Conservation (phyloP, 1,139 yeast species). For the Entelexis paramagnoliae region DNA sequence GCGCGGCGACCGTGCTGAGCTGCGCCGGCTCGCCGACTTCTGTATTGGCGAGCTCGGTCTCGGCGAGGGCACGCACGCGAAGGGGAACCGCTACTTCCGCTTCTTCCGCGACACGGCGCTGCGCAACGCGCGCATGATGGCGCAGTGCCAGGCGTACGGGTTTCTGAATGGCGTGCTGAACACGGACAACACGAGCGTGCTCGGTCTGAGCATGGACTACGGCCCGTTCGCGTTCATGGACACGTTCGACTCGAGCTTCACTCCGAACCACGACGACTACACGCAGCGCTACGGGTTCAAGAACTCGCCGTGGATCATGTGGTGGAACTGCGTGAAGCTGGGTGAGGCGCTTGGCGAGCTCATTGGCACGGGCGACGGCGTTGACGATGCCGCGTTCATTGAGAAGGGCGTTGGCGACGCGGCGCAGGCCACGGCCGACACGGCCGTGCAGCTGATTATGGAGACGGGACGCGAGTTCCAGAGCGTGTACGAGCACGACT, state of each 20-base stretch:
- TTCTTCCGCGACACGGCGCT: constrained; percentile 60
- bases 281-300: constrained; percentile 61
- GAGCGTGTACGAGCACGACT: constrained; percentile 48
- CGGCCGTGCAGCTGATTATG: constrained; percentile 60
- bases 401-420: constrained; percentile 34
- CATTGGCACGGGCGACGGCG: constrained; percentile 49
- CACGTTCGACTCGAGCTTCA: constrained; percentile 64
- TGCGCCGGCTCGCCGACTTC: constrained; percentile 57
- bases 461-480: constrained; percentile 58
- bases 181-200: constrained; percentile 82
- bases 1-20: constrained; percentile 58
- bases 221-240: constrained; percentile 94
- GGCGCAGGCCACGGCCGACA: constrained; percentile 41
- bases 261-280: constrained; percentile 86
- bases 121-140: constrained; percentile 68
- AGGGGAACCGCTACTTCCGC: constrained; percentile 48
- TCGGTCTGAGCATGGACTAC: constrained; percentile 82
- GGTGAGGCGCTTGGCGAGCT: constrained; percentile 80
- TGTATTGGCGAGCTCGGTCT: constrained; percentile 51
- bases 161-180: constrained; percentile 88
- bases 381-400: constrained; percentile 36
- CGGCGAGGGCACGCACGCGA: constrained; percentile 1
- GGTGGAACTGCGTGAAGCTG: constrained; percentile 86
- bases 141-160: constrained; percentile 85
- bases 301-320: constrained; percentile 74